Evolutionary conservation across 129 eudicot species (phyloP), one percentile per base, ranked within the genome.

Genomic region (Helichrysum umbraculigerum): DNA sequence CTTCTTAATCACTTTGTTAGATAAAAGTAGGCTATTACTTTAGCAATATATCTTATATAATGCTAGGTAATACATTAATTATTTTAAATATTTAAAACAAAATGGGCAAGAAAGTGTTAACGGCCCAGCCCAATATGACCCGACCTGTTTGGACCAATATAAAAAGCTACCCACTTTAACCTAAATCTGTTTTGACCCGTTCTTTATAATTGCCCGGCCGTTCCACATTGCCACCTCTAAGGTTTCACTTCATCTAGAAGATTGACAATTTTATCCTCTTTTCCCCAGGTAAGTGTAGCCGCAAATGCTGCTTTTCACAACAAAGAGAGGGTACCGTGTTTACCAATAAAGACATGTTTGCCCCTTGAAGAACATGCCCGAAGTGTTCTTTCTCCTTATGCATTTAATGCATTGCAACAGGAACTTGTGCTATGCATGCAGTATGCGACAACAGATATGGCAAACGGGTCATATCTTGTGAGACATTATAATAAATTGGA

Each of bases 321-420:
- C 21, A 75, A 79, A 79, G 88, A 81, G 70, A 79, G 83, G 72
- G 51, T 79, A 8, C 35, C 77, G 6, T 82, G 79, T 79, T 70
- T 81, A 44, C 91, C 89, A 47, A 78, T 66, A 5, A 86, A 83
- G 69, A 86, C 97, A 5, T 84, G 88, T 74, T 75, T 88, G 35
- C 97, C 97, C 74, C 71, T 91, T 34, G 97, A 91, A 82, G 93
- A 91, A 84, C 93, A 91, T 35, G 93, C 97, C 6, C 84, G 90
- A 35, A 79, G 47, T 76, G 68, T 88, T 69, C 85, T 91, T 30
- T 86, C 97, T 6, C 90, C 93, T 8, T 91, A 79, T 67, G 93
- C 97, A 25, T 91, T 91, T 66, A 82, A 64, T 30, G 73, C 83
- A 12, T 71, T 88, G 35, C 97, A 89, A 75, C 87, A 89, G 47